Evolutionary conservation across 805 yeast species (phyloP).

Genomic region (Wickerhamiella lipophila): DNA sequence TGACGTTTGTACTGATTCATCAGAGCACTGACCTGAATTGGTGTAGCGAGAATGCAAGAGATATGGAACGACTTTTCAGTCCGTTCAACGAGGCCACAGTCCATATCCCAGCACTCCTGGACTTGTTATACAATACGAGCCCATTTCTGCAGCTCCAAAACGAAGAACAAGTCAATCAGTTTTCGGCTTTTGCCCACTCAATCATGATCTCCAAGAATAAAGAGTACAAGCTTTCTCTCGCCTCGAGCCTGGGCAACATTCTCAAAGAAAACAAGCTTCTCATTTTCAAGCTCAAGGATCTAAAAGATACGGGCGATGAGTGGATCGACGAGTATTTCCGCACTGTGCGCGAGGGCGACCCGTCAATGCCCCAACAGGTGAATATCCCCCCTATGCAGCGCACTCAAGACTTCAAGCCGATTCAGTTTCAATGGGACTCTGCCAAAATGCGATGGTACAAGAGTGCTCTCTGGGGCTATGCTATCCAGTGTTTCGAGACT

Average conservation of each 20-base stretch:
- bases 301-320: constrained; percentile 13
- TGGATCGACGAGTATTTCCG: constrained; percentile 13
- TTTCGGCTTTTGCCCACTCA: constrained; percentile 1
- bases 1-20: constrained; percentile 12
- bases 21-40: constrained; percentile 13
- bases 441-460: constrained; percentile 65
- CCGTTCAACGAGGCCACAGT: constrained; percentile 8
- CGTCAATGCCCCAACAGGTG: not conserved
- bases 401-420: constrained; percentile 31
- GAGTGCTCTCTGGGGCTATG: constrained; percentile 48
- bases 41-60: constrained; percentile 13
- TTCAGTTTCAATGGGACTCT: constrained; percentile 50
- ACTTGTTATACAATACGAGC: constrained; percentile 18
- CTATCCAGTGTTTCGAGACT: constrained; percentile 25
- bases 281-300: not conserved
- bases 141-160: constrained; percentile 12
- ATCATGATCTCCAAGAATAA: not conserved
- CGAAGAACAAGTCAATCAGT: not conserved
- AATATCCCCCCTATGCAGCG: constrained; percentile 5
- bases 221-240: not conserved
- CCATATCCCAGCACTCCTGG: constrained; percentile 16
- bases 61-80: constrained; percentile 4
- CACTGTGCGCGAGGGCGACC: not conserved
- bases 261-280: not conserved
- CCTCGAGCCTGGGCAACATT: constrained; percentile 2